Base-by-base conservation (phyloP, 345 rosid genomes). In the Euphorbia peplus region DNA sequence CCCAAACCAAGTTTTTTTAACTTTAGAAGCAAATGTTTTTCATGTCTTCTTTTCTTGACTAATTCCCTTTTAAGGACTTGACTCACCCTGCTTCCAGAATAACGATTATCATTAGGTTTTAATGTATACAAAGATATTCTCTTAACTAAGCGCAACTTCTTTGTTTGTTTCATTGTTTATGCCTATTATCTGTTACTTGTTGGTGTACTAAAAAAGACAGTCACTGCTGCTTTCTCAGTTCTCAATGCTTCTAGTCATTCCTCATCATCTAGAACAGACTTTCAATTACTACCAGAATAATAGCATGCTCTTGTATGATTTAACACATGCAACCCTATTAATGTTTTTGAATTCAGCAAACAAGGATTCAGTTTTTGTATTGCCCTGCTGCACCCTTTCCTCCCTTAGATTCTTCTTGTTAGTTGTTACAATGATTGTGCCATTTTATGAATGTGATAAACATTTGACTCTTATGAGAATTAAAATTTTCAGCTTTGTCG, bases 401-500 rank as follows among this genome's bases (percentile, higher is more conserved):
- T 50, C 26, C 46, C 44, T 19, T 12, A 35, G 48, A 29, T 55
- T 28, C 63, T 63, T 64, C 47, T 47, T 63, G 30, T 42, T 19
- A 39, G 29, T 47, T 63, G 30, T 42, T 48, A 14, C 26, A 24
- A 35, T 15, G 19, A 42, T 42, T 35, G 18, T 54, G 11, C 29
- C 21, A 55, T 41, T 8, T 8, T 44, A 6, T 12, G 13, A 41
- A 46, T 46, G 37, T 52, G 12, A 24, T 30, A 30, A 48, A 30
- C 21, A 47, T 24, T 46, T 66, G 66, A 50, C 58, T 64, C 25
- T 47, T 61, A 58, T 69, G 44, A 14, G 70, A 58, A 81, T 59
- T n/a, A 63, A 64, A 26, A 14, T 4, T 29, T 68, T 67, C 51
- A 28, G 14, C 47, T 73, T 65, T 69, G 73, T 39, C 67, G 54